Percentiles rank a stretch among this genome's conserved stretches.
phyloP scores from a whole-genome alignment of 306 rosid genomes.

The Gleditsia sinensis region DNA sequence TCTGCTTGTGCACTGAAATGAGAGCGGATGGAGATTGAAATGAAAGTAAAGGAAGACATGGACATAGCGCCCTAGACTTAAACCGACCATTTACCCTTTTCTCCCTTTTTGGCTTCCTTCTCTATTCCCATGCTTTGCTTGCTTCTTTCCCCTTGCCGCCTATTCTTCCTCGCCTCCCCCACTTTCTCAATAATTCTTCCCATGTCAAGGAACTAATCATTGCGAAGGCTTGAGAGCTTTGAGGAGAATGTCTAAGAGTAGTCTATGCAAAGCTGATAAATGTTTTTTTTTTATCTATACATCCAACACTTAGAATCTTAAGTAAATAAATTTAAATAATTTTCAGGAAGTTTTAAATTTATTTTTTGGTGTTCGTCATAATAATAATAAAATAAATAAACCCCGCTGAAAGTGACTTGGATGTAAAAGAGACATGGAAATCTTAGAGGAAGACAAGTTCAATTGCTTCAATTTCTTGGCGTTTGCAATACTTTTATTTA shows the following conservation, averaged over 20 bases:
- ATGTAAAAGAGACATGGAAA: background rate
- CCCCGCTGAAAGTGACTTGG: background rate
- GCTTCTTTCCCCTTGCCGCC: background rate
- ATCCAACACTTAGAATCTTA: background rate
- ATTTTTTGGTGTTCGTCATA: no score
- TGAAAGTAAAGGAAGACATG: constrained; percentile 2
- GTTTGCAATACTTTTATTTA: constrained; percentile 18
- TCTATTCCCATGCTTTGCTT: background rate
- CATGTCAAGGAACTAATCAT: background rate
- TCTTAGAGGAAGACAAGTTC: constrained; percentile 1
- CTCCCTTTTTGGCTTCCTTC: background rate
- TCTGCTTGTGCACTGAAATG: constrained; percentile 23
- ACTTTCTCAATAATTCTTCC: background rate
- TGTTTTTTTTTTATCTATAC: background rate
- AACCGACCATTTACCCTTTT: constrained; percentile 24
- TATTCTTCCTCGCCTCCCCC: background rate
- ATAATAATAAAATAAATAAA: no score
- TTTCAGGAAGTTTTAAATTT: no score
- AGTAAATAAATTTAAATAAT: no score
- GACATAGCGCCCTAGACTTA: constrained; percentile 9
- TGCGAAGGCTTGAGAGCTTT: background rate
- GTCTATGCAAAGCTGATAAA: background rate
- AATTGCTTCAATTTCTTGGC: constrained; percentile 31
- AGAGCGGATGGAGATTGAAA: constrained; percentile 19
- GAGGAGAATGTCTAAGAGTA: background rate